Base-by-base conservation (phyloP, 148 eudicot genomes). In the Rhododendron mucronatum region DNA sequence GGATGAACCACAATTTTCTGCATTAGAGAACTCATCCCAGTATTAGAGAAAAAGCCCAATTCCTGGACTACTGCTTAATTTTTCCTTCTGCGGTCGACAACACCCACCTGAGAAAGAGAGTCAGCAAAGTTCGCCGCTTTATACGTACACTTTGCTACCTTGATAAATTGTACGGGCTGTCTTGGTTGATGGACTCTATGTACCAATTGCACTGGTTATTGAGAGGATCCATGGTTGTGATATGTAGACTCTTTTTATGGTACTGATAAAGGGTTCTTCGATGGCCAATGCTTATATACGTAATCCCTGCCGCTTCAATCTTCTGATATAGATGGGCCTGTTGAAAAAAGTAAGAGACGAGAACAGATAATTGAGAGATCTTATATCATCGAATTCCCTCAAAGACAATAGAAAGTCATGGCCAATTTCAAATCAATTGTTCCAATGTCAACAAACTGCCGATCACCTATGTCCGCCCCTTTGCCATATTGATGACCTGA, bases 221-320 rank as follows among this genome's bases (percentile, higher is more conserved):
- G 15, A 86, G 83, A 3, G 91, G 89, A 83, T 92, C 93, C 14
- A 84, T 44, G 16, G 92, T 86, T 48, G 86, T 88, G 87, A 96
- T 93, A 74, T 91, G 90, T 87, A 96, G 86, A 26, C 87, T 87
- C 83, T 88, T 92, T 85, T 84, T 92, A 88, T 96, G 99, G 89
- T 95, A 87, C 33, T 93, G 86, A 85, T 83, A 91, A 82, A 95
- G 91, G 41, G 95, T 91, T 73, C 91, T 91, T 73, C 97, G 87
- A 65, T 96, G 99, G 87, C 98, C 99, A 82, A 96, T 86, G 87
- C 98, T 95, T 82, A 96, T 86, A 33, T 91, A 95, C 2, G 98
- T 95, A 57, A 94, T 91, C 69, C 98, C 96, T 74, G 96, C 94
- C 76, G 92, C 93, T 89, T 92, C 93, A 35, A 96, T 91, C 82